Conservation (phyloP, 202 grass and related monocot genomes). For the Setaria italica region DNA sequence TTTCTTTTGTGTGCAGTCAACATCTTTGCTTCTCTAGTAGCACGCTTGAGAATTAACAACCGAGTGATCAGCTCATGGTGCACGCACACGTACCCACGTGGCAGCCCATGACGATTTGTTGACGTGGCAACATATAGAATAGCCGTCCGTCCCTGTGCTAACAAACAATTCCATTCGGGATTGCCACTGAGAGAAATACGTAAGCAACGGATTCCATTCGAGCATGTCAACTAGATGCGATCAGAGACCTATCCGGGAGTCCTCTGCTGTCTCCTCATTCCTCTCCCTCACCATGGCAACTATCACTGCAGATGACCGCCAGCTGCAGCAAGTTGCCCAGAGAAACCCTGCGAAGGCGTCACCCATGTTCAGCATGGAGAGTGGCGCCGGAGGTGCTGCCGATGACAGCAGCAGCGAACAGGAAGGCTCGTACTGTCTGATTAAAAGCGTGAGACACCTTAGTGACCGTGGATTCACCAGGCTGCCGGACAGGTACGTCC, state of each 20-base stretch:
- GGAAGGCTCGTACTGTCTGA: slow-evolving; percentile 35
- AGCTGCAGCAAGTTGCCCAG: not conserved
- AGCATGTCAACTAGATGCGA: not conserved
- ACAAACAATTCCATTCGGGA: not conserved
- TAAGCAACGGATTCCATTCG: not conserved
- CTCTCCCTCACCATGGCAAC: not conserved
- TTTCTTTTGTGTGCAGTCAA: too few species aligned
- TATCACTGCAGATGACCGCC: not conserved
- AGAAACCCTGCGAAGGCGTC: not conserved
- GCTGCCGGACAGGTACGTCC: slow-evolving; percentile 68
- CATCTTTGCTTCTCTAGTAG: too few species aligned
- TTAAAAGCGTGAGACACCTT: slow-evolving; percentile 59
- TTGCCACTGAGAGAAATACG: not conserved
- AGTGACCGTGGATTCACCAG: slow-evolving; percentile 63
- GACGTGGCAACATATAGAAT: not conserved
- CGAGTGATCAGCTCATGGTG: not conserved
- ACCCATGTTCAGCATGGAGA: not conserved
- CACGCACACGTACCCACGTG: not conserved
- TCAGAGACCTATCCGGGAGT: not conserved
- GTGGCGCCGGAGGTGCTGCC: not conserved
- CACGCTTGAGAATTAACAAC: too few species aligned
- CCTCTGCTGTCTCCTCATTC: too few species aligned
- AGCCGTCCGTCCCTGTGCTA: not conserved
- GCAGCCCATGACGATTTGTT: not conserved
- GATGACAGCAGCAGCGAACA: not conserved